These are phyloP conservation scores for Pythium volutum DNA, from an alignment of 352 stramenopile species.

Conservation along the genomic window DNA sequence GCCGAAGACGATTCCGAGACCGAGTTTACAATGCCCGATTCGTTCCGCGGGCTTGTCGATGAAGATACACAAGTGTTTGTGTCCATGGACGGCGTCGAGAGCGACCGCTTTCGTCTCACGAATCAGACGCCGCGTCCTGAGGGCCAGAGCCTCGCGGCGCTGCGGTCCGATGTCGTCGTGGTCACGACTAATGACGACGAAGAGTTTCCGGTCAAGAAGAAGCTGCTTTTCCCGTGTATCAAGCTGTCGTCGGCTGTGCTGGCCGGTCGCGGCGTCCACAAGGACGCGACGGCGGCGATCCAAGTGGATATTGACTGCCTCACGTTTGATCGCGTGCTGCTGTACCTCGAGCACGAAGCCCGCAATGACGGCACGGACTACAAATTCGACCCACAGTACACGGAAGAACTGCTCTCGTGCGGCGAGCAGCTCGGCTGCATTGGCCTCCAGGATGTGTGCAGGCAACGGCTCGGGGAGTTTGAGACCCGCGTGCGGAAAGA, in stretches of 20 bases:
- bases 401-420: conserved; percentile 65
- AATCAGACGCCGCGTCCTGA: conserved; percentile 29
- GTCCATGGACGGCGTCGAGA: conserved; percentile 43
- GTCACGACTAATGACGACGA: conserved; percentile 84
- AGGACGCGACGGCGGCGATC: conserved; percentile 56
- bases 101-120: conserved; percentile 35
- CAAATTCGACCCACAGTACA: conserved; percentile 78
- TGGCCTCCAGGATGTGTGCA: conserved; percentile 74
- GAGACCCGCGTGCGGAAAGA: conserved; percentile 78
- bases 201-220: conserved; percentile 88
- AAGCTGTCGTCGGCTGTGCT: conserved; percentile 81
- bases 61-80: conserved; percentile 60
- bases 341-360: conserved; percentile 85
- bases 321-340: conserved; percentile 85
- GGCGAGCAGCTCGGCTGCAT: conserved; percentile 69
- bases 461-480: conserved; percentile 71
- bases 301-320: conserved; percentile 83
- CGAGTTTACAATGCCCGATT: conserved; percentile 83
- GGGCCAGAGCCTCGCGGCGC: conserved; percentile 31
- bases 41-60: conserved; percentile 65
- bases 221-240: conserved; percentile 87
- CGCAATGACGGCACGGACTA: conserved; percentile 61
- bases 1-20: conserved; percentile 70
- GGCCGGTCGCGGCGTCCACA: conserved; percentile 68
- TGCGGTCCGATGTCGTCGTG: conserved; percentile 71